These are phyloP conservation scores for Heliocybe sulcata DNA, from an alignment of 1,284 basidiomycete genomes.

Conservation along the genomic window DNA sequence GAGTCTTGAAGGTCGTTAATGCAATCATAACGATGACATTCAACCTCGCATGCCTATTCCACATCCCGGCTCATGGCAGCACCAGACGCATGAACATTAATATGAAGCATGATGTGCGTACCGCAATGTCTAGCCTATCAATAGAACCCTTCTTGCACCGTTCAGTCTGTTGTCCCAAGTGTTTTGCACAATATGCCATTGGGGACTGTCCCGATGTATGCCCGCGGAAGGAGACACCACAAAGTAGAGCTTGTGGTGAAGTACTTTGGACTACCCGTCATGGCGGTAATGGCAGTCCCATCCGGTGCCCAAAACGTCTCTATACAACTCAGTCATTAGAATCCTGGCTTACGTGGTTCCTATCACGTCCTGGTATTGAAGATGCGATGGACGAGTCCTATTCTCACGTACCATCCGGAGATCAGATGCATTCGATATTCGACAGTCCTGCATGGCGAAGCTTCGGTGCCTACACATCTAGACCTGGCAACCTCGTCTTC, in stretches of 20 bases:
- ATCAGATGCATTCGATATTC: constrained; percentile 11
- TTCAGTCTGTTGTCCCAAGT: constrained; percentile 6
- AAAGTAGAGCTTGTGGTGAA: background rate
- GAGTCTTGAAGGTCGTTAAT: background rate
- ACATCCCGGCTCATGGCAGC: background rate
- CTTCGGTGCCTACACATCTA: constrained; percentile 4
- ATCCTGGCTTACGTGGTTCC: too few relatives aligned
- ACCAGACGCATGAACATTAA: background rate
- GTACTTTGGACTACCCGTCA: constrained; percentile 12
- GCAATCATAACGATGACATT: background rate
- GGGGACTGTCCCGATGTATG: constrained; percentile 4
- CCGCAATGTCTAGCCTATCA: background rate
- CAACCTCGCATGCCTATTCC: background rate
- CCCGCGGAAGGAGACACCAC: background rate
- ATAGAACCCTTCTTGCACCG: constrained; percentile 5
- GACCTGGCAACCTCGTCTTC: constrained; percentile 20
- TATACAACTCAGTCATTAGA: too few relatives aligned
- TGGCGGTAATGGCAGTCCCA: constrained; percentile 10
- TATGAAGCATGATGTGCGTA: constrained; percentile 1
- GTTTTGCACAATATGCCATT: constrained; percentile 4
- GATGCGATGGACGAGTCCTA: constrained; percentile 18
- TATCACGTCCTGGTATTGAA: constrained; percentile 20
- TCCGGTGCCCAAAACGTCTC: constrained; percentile 15
- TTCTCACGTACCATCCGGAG: constrained; percentile 8
- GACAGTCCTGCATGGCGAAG: constrained; percentile 14